These are phyloP conservation scores for Ottelia alismoides DNA, from an alignment of 106 monocot genomes.

Conservation along the genomic window DNA sequence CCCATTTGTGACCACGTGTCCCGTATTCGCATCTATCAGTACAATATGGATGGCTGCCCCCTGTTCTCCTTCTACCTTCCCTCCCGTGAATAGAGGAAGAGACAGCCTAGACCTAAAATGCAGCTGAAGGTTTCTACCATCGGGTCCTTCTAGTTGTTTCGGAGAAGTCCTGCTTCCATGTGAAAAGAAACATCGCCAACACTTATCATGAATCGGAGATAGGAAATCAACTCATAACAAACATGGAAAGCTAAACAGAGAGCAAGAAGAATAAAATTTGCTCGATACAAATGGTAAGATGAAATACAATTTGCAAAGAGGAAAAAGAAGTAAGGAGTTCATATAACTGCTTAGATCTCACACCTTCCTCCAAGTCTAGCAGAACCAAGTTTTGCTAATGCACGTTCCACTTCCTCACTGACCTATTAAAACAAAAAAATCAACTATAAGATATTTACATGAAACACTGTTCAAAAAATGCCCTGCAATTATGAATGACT, in stretches of 20 bases:
- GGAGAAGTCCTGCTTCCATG: slow-evolving; percentile 16
- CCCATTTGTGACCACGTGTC: slow-evolving; percentile 19
- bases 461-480: too few relatives aligned
- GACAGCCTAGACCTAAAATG: slow-evolving; percentile 16
- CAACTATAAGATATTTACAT: too few relatives aligned
- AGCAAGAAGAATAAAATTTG: too few relatives aligned
- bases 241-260: too few relatives aligned
- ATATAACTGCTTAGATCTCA: too few relatives aligned
- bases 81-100: slow-evolving; percentile 19
- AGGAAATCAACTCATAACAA: too few relatives aligned
- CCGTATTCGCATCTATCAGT: slow-evolving; percentile 14
- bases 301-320: too few relatives aligned
- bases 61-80: slow-evolving; percentile 25
- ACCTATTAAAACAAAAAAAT: slow-evolving; percentile 19
- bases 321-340: too few relatives aligned
- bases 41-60: slow-evolving; percentile 28
- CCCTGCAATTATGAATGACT: too few relatives aligned
- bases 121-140: slow-evolving; percentile 21
- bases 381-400: slow-evolving; percentile 16
- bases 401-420: slow-evolving; percentile 35
- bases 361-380: slow-evolving; percentile 18
- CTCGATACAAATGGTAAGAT: too few relatives aligned
- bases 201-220: too few relatives aligned
- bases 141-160: slow-evolving; percentile 21
- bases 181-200: too few relatives aligned